Base-by-base conservation (phyloP, 805 yeast species). In the Starmerella sp. region DNA sequence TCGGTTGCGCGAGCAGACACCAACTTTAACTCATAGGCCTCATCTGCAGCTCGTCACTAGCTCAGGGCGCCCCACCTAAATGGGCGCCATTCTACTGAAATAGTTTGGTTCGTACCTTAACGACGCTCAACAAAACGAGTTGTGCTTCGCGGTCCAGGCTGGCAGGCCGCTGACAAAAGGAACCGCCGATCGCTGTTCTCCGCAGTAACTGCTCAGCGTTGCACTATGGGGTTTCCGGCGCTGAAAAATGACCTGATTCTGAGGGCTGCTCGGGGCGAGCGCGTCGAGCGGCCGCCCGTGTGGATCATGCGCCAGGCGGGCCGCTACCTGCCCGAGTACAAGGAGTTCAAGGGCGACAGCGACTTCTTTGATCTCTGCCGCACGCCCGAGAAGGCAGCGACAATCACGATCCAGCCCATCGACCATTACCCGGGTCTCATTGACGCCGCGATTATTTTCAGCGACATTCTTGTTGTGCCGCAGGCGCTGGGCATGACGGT, bases 401-500 rank as follows among this genome's bases (percentile, higher is more conserved):
- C 80, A 53, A 88, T 93, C 67, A 93, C 98, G 1, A 90, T 93
- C 59, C 98, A 93, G 72, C 98, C 98, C 5, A 79, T 93, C 54
- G 87, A 83, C 54, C 95, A 86, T 64, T 93, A 80, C 66, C 83
- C 83, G 54, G 97, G 96, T 0, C 75, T 90, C 53, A 77, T 91
- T 49, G 98, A 93, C 67, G 97, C 97, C 5, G 98, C 98, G 5
- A 93, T 93, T 62, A 93, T 93, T 55, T 93, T 93, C 73, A 83
- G 90, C 67, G 98, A 93, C 68, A 93, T 93, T 63, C 75, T 93
- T 56, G 98, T 93, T 39, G 84, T 93, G 53, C 98, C 98, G 2
- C 97, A 93, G 72, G 98, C 97, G 11, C 83, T 93, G 89, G 98
- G 98, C 13, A 86, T 90, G 85, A 82, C 79, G 53, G 96, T 93